Conservation (phyloP, 805 yeast genomes). For the Candida railenensis region DNA sequence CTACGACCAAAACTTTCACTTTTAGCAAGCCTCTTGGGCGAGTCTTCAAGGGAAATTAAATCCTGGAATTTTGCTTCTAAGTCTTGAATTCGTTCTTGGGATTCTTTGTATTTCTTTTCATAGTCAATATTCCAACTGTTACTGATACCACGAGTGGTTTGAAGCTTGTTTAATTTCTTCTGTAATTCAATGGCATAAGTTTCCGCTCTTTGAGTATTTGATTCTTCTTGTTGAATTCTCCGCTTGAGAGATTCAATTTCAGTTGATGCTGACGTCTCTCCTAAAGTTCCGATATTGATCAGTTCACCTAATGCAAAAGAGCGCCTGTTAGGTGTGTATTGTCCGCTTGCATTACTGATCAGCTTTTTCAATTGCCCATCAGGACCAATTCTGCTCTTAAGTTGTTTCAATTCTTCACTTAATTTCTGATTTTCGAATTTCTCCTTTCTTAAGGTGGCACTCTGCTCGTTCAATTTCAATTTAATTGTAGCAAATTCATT, state of each 20-base stretch:
- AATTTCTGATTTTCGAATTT: conserved; percentile 44
- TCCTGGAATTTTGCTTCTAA: conserved; percentile 30
- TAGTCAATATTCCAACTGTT: conserved; percentile 29
- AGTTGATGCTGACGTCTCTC: not conserved
- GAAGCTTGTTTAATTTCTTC: conserved; percentile 40
- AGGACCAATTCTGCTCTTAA: conserved; percentile 66
- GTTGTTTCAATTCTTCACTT: conserved; percentile 54
- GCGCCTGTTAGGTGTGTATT: conserved; percentile 20
- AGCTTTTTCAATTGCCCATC: conserved; percentile 57
- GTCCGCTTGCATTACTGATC: conserved; percentile 22
- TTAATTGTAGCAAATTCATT: conserved; percentile 49
- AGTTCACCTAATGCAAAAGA: conserved; percentile 36
- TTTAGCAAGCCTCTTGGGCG: conserved; percentile 16
- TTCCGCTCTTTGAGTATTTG: conserved; percentile 51
- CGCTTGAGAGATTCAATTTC: conserved; percentile 50
- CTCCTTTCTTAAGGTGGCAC: conserved; percentile 49
- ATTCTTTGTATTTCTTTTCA: conserved; percentile 34
- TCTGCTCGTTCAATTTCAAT: conserved; percentile 51
- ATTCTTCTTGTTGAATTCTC: conserved; percentile 51
- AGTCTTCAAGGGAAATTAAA: conserved; percentile 13
- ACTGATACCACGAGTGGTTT: conserved; percentile 36
- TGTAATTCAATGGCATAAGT: conserved; percentile 44
- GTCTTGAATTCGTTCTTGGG: conserved; percentile 31
- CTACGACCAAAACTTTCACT: conserved; percentile 36
- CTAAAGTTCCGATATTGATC: conserved; percentile 9